Evolutionary conservation across 192 early-diverging fungal species (phyloP).

Genomic region (Diversispora epigaea): DNA sequence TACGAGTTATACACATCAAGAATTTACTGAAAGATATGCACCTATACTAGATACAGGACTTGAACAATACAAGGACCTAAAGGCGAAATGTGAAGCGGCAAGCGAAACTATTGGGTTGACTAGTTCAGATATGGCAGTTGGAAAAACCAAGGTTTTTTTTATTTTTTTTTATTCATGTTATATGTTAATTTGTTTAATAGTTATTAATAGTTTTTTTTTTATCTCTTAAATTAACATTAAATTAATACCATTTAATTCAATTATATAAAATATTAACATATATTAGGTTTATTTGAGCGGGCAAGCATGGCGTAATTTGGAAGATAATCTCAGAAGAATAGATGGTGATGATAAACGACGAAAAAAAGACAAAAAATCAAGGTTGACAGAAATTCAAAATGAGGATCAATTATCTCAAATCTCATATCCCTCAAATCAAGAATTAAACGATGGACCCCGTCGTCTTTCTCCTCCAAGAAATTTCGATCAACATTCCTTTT

Average conservation of each 20-base stretch:
- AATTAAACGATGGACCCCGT: conserved; percentile 36
- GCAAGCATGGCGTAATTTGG: conserved; percentile 77
- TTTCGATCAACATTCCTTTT: conserved; percentile 43
- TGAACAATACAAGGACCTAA: conserved; percentile 35
- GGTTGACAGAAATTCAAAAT: not conserved
- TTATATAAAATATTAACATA: conserved; percentile 21
- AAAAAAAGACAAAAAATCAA: conserved; percentile 41
- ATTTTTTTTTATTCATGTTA: not conserved
- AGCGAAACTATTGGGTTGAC: conserved; percentile 62
- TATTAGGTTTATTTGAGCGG: conserved; percentile 74
- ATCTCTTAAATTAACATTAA: not conserved
- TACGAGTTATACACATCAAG: conserved; percentile 68
- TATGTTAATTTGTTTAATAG: not conserved
- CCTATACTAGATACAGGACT: conserved; percentile 48
- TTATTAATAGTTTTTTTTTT: not conserved
- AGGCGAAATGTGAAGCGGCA: conserved; percentile 46
- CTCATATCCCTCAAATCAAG: conserved; percentile 29
- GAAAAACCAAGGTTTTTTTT: conserved; percentile 47
- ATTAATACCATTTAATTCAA: not conserved
- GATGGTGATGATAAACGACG: conserved; percentile 64
- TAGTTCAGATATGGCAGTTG: conserved; percentile 57
- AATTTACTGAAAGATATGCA: conserved; percentile 76
- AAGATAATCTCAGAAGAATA: conserved; percentile 71
- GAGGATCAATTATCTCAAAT: conserved; percentile 14
- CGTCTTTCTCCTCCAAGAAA: conserved; percentile 37